Evolutionary conservation across 2,329 filamentous ascomycete species (phyloP).

Genomic region (Cladophialophora exuberans): DNA sequence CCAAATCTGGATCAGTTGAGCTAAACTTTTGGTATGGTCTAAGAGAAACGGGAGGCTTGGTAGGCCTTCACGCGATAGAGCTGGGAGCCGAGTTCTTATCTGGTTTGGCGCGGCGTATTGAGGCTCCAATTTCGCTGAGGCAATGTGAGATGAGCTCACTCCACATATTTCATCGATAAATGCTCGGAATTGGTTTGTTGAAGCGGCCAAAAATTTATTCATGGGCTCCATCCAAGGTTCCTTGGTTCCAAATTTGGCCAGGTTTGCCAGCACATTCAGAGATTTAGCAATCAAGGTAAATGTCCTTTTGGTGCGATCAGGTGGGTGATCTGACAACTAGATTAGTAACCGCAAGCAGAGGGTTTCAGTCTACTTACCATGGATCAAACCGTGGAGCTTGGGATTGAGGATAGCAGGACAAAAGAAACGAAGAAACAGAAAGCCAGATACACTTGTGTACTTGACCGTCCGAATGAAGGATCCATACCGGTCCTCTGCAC

Average conservation of each 20-base stretch:
- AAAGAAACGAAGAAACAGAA: constrained; percentile 92
- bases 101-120: constrained; percentile 92
- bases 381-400: constrained; percentile 85
- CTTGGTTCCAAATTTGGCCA: constrained; percentile 89
- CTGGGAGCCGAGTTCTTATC: constrained; percentile 80
- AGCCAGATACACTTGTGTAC: constrained; percentile 94
- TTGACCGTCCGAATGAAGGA: constrained; percentile 86
- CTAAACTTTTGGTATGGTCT: constrained; percentile 77
- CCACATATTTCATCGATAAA: constrained; percentile 87
- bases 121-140: constrained; percentile 59
- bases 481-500: constrained; percentile 91
- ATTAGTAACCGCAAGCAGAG: constrained; percentile 29
- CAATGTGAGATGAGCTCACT: constrained; percentile 68
- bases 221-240: constrained; percentile 99
- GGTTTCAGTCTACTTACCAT: constrained; percentile 52
- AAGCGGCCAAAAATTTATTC: constrained; percentile 80
- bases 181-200: constrained; percentile 79
- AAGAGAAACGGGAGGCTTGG: constrained; percentile 91
- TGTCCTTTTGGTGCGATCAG: constrained; percentile 79
- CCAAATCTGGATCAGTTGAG: constrained; percentile 71
- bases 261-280: constrained; percentile 85
- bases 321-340: constrained; percentile 69
- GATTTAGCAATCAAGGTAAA: constrained; percentile 92
- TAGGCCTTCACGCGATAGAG: constrained; percentile 84
- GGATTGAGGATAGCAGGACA: constrained; percentile 95